Percentiles rank a stretch among this genome's conserved stretches.
These are phyloP conservation scores for Phytophthora vignae DNA, from an alignment of 352 stramenopile species.

Conservation along the genomic window DNA sequence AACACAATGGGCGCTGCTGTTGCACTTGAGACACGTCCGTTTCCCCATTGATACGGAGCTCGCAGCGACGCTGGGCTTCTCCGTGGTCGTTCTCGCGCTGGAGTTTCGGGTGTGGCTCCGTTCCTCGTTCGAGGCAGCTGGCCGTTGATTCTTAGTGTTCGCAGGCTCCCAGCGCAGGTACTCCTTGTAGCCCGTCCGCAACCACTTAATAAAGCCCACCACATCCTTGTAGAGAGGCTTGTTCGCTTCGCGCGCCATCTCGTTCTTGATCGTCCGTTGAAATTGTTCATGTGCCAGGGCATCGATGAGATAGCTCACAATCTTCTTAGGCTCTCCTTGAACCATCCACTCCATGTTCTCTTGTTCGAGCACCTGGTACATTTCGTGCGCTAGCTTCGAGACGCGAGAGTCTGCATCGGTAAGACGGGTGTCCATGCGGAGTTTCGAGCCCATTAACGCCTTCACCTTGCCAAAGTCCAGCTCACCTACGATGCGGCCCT, in stretches of 20 bases:
- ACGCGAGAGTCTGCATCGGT: not conserved
- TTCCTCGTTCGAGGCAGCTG: not conserved
- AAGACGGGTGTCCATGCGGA: not conserved
- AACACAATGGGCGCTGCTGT: not conserved
- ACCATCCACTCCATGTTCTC: not conserved
- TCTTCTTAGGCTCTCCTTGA: not conserved
- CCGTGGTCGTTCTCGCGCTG: too few species aligned
- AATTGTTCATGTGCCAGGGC: not conserved
- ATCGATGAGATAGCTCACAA: not conserved
- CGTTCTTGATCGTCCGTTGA: not conserved
- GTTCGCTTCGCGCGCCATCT: not conserved
- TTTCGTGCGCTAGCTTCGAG: not conserved
- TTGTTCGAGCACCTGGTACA: not conserved
- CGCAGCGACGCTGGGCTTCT: too few species aligned
- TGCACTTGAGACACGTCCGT: constrained; percentile 9
- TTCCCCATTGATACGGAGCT: not conserved
- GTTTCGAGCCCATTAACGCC: not conserved
- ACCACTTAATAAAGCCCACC: not conserved
- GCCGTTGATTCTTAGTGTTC: not conserved
- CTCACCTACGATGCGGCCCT: not conserved
- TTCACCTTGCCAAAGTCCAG: not conserved
- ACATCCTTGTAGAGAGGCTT: not conserved
- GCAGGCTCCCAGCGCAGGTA: not conserved
- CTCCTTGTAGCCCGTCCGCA: not conserved
- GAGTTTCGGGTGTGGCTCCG: too few species aligned